Evolutionary conservation across 805 yeast genomes (phyloP).

Genomic region (Yamadazyma takamatsuzukensis): DNA sequence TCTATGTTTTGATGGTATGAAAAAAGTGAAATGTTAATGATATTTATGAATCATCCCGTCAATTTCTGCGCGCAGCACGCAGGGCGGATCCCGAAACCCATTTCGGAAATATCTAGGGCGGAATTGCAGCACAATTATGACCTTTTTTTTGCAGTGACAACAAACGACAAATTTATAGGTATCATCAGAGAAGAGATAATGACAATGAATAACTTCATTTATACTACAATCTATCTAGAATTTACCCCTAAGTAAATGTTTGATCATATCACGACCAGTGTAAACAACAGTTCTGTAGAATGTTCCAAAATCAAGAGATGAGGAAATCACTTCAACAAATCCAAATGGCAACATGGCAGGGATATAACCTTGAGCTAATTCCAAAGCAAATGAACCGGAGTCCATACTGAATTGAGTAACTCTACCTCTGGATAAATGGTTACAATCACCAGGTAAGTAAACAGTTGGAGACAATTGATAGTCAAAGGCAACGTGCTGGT

Average conservation of each 20-base stretch:
- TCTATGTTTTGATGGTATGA: too few species aligned
- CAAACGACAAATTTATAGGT: too few species aligned
- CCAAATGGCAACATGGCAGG: conserved; percentile 98
- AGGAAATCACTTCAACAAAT: conserved; percentile 69
- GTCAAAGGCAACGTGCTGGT: conserved; percentile 70
- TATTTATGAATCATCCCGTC: too few species aligned
- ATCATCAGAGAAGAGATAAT: too few species aligned
- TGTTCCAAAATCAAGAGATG: conserved; percentile 76
- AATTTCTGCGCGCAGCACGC: too few species aligned
- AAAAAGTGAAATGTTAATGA: too few species aligned
- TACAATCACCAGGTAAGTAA: conserved; percentile 85
- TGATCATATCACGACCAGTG: conserved; percentile 76
- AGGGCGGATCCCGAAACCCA: too few species aligned
- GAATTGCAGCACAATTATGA: too few species aligned
- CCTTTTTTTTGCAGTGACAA: too few species aligned
- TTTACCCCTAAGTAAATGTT: conserved; percentile 67
- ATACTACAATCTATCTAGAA: too few species aligned
- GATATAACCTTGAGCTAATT: conserved; percentile 97
- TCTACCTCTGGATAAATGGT: conserved; percentile 69
- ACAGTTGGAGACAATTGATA: conserved; percentile 60
- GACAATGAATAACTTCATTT: conserved; percentile 1
- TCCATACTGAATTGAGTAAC: conserved; percentile 88
- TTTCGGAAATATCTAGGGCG: too few species aligned
- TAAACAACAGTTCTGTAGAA: conserved; percentile 64
- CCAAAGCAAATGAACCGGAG: conserved; percentile 79